Evolutionary conservation across 2,329 filamentous ascomycete species (phyloP).

Genomic region (Diaporthe australafricana): DNA sequence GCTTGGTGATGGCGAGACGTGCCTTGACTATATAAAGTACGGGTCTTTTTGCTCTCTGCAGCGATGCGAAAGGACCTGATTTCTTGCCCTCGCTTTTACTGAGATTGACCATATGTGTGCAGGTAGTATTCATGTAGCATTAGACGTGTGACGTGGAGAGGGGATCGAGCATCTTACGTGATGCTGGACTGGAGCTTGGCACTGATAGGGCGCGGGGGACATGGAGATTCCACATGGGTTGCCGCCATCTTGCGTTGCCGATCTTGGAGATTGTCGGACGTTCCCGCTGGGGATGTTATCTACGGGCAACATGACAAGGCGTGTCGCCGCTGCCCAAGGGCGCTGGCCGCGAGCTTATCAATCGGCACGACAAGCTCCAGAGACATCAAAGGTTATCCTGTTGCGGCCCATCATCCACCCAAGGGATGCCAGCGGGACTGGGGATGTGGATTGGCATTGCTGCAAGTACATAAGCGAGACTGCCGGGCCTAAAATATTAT

Average conservation of each 20-base stretch:
- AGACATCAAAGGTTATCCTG: not conserved
- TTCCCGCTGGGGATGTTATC: slow-evolving; percentile 24
- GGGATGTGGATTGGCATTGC: not conserved
- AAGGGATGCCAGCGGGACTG: not conserved
- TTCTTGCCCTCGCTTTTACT: not conserved
- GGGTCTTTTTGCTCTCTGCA: not conserved
- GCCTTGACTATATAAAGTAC: not conserved
- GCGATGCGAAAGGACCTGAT: not conserved
- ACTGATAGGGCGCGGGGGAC: slow-evolving; percentile 17
- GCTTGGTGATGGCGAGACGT: not conserved
- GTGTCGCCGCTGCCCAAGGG: not conserved
- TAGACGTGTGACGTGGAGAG: not conserved
- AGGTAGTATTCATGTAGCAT: not conserved
- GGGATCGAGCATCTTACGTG: not conserved
- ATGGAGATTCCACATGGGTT: slow-evolving; percentile 2
- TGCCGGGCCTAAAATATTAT: not conserved
- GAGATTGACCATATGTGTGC: not conserved
- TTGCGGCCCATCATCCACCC: not conserved
- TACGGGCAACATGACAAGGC: slow-evolving; percentile 1
- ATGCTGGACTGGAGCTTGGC: slow-evolving; percentile 22
- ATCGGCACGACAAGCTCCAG: too few relatives aligned
- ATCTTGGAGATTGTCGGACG: slow-evolving; percentile 31
- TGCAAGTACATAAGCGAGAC: slow-evolving; percentile 3
- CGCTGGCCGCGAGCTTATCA: slow-evolving; percentile 20
- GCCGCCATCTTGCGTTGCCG: slow-evolving; percentile 7